Base-by-base conservation (phyloP, 2,329 filamentous ascomycete genomes). In the Colletotrichum falcatum region DNA sequence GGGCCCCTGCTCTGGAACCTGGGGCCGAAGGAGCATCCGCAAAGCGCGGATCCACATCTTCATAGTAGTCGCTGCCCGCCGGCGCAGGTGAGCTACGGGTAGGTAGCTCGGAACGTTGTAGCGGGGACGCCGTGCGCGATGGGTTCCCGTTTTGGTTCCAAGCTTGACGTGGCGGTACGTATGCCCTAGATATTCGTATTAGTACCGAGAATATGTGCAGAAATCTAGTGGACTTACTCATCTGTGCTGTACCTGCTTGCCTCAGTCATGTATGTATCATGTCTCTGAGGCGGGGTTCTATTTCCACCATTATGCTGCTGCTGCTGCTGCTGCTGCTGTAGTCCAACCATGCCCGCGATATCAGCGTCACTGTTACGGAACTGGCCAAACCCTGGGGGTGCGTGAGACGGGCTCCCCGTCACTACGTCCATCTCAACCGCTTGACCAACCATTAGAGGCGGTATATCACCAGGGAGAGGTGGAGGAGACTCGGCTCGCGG, bases 11-110 rank as follows among this genome's bases (percentile, higher is more conserved):
- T 56, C 83, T 71, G 35, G 53, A 48, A 58, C 53, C 60, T 30
- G 59, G 60, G 26, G 49, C 66, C 23, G 55, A 44, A 35, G 67
- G 56, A 12, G 64, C 63, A 26, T 71, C 68, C 42, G 90, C 92
- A 77, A 98, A 98, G 66, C 91, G 92, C 54, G 95, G 94, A 74
- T 97, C 94, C 16, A 97, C 90, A 79, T 98, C 95, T 85, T 98
- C 96, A 78, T 97, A 97, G 81, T 98, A 98, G 72, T 87, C 82
- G 75, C 77, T 82, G 59, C 76, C 78, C 49, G 76, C 75, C 20
- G 81, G 78, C 39, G 81, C 35, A n/a, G 72, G 80, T 49, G 77
- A 78, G 54, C 78, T 79, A 61, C 76, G 77, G 55, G 74, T 78
- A 51, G 80, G 76, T 39, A 81, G 75, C 70, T 85, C 83, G 65